Evolutionary conservation across 345 rosid species (phyloP), one percentile per base, ranked within the genome.

Genomic region (Melaleuca alternifolia): DNA sequence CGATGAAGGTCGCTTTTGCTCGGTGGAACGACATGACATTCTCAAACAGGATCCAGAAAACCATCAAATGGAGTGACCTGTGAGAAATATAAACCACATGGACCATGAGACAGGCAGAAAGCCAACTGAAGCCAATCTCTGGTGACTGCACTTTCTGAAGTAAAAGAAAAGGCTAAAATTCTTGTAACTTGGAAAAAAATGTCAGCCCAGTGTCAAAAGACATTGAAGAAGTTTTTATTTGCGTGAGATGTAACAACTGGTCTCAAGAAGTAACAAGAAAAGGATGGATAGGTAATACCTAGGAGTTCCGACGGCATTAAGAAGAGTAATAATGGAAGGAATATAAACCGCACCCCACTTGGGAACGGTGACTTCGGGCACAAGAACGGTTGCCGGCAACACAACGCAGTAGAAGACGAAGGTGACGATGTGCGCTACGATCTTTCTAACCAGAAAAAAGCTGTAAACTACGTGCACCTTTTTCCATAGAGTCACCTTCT

Each of bases 31-130:
- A 96, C 98, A 97, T 95, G 48, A 96, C 99, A 88, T 96, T 97
- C 95, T 97, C 99, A 56, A 96, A 97, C 21, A 97, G 94, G 89
- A 97, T 96, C 99, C 99, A 97, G 88, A 96, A 96, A 56, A 96
- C 93, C 89, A 97, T 23, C 48, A 97, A 87, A 86, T 97, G 99
- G 16, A 97, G 86, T 30, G 99, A 97, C 88, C 99, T 97, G 94
- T 30, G 57, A 87, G 30, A 57, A 52, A 52, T 30, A 53, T 30
- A 71, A 9, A 71, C 48, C 79, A 18, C 7, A 33, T 16, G 48
- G 79, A 24, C 23, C 6, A 20, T 37, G 48, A 71, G 48, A 71
- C 79, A 5, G 24, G 48, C 48, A 18, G 1, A 24, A 24, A 71
- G 23, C 79, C 79, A 71, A 37, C 79, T 37, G 79, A 71, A 37